Base-by-base conservation (phyloP, 75 land plant species). In the Chamaecyparis obtusa region DNA sequence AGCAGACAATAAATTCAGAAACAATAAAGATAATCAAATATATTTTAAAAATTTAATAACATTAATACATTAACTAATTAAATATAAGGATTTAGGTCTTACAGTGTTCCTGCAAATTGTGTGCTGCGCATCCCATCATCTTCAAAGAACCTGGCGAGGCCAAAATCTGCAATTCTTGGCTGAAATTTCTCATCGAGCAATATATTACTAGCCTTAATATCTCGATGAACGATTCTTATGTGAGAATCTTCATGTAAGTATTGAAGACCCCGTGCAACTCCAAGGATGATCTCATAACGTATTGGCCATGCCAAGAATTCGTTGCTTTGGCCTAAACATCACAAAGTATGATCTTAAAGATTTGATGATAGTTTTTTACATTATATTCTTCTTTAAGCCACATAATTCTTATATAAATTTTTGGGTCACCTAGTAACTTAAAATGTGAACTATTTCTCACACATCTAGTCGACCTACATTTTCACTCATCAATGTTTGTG, bases 171-270 rank as follows among this genome's bases (percentile, higher is more conserved):
- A 89, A 94, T 90, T 83, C 71, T 90, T 5, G 97, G 97, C 35
- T 91, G 90, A 82, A 93, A 92, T 51, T 93, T 91, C 0, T 92
- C 90, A 78, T 90, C 95, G 81, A 95, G 90, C 27, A 95, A 92
- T 72, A 95, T 92, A 76, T 95, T 95, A 85, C 93, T 91, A 16
- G 96, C 92, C 89, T 95, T 95, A 64, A 95, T 95, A 86, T 95
- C 96, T 79, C 97, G 86, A 85, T 95, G 95, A 49, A 95, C 90
- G 44, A 95, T 94, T 54, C 93, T 89, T 3, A 89, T 4, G 49
- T 92, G 92, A 48, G 95, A 95, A 76, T 93, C 92, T 74, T 93
- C 94, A 87, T 95, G 97, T 24, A 95, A 86, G 80, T 94, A 95
- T n/a, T 92, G 94, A 77, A 95, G 85, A 16, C 95, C 97, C 86